Conservation (phyloP, 257 asterid genomes). For the Nicotiana tabacum region DNA sequence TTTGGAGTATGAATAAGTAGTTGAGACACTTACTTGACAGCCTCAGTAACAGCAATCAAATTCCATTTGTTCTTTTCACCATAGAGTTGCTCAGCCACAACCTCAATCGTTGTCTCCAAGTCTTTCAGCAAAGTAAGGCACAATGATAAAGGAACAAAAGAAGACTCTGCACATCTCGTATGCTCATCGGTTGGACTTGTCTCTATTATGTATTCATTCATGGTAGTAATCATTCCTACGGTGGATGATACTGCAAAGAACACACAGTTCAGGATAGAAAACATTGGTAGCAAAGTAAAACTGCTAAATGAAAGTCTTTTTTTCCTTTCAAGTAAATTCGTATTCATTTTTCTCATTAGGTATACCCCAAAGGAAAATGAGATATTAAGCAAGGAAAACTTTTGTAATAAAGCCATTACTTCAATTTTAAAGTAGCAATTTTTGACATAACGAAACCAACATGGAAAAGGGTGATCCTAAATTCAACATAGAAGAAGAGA, state of each 20-base stretch:
- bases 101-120: slow-evolving; percentile 92
- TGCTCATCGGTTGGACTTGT: slow-evolving; percentile 40
- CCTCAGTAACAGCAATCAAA: slow-evolving; percentile 72
- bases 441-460: neutral
- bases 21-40: slow-evolving; percentile 49
- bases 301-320: neutral
- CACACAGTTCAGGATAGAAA: neutral
- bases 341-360: neutral
- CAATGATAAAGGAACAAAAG: slow-evolving; percentile 63
- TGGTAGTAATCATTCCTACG: slow-evolving; percentile 61
- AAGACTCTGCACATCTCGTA: slow-evolving; percentile 37
- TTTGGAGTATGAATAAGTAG: neutral
- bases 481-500: neutral
- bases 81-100: slow-evolving; percentile 67
- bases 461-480: slow-evolving; percentile 2
- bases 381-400: neutral
- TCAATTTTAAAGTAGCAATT: neutral
- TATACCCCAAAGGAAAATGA: neutral
- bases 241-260: slow-evolving; percentile 72
- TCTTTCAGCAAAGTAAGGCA: slow-evolving; percentile 86
- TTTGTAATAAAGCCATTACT: neutral
- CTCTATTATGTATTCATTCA: slow-evolving; percentile 78
- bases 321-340: neutral
- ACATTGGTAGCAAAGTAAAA: neutral
- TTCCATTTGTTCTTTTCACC: slow-evolving; percentile 94